A percentile compares a stretch with the other conserved stretches of the same genome.
These are phyloP conservation scores for Stephanodiscus triporus DNA, from an alignment of 108 stramenopile genomes.

Conservation along the genomic window DNA sequence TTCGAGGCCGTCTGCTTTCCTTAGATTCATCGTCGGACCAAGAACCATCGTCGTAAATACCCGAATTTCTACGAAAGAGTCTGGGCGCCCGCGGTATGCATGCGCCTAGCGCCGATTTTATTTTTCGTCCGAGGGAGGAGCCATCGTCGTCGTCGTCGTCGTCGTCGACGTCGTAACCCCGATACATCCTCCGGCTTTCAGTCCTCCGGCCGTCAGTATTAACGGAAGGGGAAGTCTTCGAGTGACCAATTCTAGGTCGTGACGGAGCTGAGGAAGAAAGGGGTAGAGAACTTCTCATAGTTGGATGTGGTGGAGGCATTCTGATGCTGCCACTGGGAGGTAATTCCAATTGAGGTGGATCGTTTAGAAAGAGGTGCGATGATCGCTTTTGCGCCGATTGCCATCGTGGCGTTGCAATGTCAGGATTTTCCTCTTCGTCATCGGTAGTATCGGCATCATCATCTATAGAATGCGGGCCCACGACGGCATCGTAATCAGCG, in stretches of 20 bases:
- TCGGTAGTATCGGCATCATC: conserved; percentile 8
- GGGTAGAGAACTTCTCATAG: conserved; percentile 2
- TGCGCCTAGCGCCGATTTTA: conserved; percentile 39
- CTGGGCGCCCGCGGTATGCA: conserved; percentile 32
- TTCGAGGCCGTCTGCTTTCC: neutral
- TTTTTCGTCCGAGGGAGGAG: conserved; percentile 38
- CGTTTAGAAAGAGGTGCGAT: neutral
- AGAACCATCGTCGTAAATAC: conserved; percentile 43
- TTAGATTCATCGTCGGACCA: conserved; percentile 50
- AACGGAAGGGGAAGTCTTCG: neutral
- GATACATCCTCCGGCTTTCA: neutral
- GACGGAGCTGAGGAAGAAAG: conserved; percentile 11
- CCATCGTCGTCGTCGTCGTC: conserved; percentile 48
- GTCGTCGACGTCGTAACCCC: conserved; percentile 35
- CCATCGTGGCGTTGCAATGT: neutral
- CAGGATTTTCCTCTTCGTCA: conserved; percentile 3
- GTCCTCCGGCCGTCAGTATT: neutral
- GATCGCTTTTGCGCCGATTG: neutral
- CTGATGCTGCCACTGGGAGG: neutral
- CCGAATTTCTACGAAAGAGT: conserved; percentile 18
- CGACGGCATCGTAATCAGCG: neutral
- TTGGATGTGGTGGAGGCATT: conserved; percentile 3
- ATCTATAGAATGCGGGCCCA: neutral
- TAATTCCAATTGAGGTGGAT: neutral
- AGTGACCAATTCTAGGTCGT: conserved; percentile 17